Evolutionary conservation across 441 rosid species (phyloP).

Genomic region (Gossypium lobatum): DNA sequence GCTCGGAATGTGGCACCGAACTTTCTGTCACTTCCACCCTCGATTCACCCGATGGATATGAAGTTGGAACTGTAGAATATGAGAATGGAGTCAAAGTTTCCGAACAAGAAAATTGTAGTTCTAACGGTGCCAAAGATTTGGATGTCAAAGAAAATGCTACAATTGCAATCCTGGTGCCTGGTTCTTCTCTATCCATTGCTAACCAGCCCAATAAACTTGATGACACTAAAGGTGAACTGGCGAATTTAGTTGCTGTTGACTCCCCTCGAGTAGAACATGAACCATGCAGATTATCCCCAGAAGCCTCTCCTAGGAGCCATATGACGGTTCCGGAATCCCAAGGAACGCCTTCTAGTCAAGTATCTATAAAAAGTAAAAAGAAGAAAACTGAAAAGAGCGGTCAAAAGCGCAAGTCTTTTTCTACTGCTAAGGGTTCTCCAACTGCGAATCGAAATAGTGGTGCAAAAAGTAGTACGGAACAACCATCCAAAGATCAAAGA

Average conservation of each 20-base stretch:
- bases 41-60: slow-evolving; percentile 71
- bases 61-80: slow-evolving; percentile 40
- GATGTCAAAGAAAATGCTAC: slow-evolving; percentile 35
- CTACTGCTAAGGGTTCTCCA: slow-evolving; percentile 56
- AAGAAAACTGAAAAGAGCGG: slow-evolving; percentile 41
- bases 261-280: slow-evolving; percentile 28
- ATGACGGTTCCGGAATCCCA: slow-evolving; percentile 61
- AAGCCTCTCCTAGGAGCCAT: slow-evolving; percentile 59
- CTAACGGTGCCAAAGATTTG: slow-evolving; percentile 21
- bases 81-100: slow-evolving; percentile 34
- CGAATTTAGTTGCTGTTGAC: slow-evolving; percentile 24
- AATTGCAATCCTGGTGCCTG: slow-evolving; percentile 21
- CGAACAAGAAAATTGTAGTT: slow-evolving; percentile 27
- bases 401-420: slow-evolving; percentile 50
- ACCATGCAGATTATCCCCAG: slow-evolving; percentile 42
- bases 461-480: slow-evolving; percentile 42
- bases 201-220: slow-evolving; percentile 33
- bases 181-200: slow-evolving; percentile 20
- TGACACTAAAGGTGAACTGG: slow-evolving; percentile 30
- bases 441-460: slow-evolving; percentile 46
- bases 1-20: slow-evolving; percentile 87
- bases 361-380: slow-evolving; percentile 49
- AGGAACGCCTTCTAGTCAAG: slow-evolving; percentile 83
- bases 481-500: slow-evolving; percentile 49
- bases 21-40: slow-evolving; percentile 86